These are phyloP conservation scores for Naganishia antarctica DNA, from an alignment of 768 basidiomycete genomes.

Conservation along the genomic window DNA sequence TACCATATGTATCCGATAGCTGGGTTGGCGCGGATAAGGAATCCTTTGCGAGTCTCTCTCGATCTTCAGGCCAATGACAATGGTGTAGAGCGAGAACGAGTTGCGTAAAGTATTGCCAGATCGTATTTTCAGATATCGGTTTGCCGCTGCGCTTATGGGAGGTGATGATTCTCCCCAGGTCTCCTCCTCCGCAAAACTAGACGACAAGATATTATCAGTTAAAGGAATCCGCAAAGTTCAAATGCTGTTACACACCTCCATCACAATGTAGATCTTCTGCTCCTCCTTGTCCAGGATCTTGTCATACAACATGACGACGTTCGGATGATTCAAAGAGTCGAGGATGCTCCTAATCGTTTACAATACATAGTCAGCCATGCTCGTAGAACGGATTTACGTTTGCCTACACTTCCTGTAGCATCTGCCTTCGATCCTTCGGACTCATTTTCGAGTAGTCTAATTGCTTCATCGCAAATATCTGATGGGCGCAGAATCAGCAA, in stretches of 20 bases:
- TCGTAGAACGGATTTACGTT: too few relatives aligned
- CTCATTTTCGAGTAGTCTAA: constrained; percentile 97
- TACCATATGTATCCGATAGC: background rate
- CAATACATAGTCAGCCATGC: too few relatives aligned
- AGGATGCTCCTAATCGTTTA: constrained; percentile 73
- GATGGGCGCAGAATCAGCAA: too few relatives aligned
- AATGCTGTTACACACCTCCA: constrained; percentile 61
- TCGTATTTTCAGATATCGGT: constrained; percentile 79
- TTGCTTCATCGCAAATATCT: constrained; percentile 69
- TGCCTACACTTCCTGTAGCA: constrained; percentile 95
- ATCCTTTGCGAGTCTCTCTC: constrained; percentile 36
- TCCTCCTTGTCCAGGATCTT: constrained; percentile 78
- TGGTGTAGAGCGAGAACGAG: constrained; percentile 81
- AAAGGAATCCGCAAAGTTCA: background rate
- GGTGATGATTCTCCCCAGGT: constrained; percentile 82
- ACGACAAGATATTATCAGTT: background rate
- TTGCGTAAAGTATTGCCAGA: constrained; percentile 96
- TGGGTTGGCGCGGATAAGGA: background rate
- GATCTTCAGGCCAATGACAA: constrained; percentile 75
- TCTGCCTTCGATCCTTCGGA: constrained; percentile 91
- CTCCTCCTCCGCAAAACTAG: constrained; percentile 88
- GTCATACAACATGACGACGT: constrained; percentile 66
- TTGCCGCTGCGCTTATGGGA: constrained; percentile 53
- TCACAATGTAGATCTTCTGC: constrained; percentile 91
- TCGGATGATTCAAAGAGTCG: constrained; percentile 87